A percentile compares a stretch with the other conserved stretches of the same genome.
These are phyloP conservation scores for Planoprotostelium fungivorum DNA, from an alignment of 78 protist species.

Conservation along the genomic window DNA sequence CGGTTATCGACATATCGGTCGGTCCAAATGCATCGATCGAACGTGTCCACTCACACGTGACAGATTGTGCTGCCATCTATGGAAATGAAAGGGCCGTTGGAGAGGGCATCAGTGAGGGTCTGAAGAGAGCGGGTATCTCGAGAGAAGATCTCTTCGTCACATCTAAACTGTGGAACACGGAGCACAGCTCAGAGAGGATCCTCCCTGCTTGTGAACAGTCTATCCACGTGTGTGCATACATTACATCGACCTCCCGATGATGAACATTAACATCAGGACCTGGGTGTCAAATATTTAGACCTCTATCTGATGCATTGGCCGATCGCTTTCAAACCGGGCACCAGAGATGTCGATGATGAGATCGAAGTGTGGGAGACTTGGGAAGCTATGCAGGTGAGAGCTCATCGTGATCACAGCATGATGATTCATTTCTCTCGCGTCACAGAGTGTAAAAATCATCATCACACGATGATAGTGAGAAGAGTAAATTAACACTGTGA, in stretches of 20 bases:
- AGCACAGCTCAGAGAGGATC: slow-evolving; percentile 7
- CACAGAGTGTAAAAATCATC: no score
- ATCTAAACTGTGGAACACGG: slow-evolving; percentile 30
- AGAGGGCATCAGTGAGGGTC: slow-evolving; percentile 26
- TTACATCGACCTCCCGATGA: slow-evolving; percentile 5
- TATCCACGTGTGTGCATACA: not conserved
- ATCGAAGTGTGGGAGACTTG: slow-evolving; percentile 18
- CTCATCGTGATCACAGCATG: no score
- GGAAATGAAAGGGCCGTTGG: slow-evolving; percentile 52
- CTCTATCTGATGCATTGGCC: slow-evolving; percentile 72
- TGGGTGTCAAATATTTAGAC: slow-evolving; percentile 46
- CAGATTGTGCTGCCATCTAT: slow-evolving; percentile 73
- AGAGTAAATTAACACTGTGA: not conserved
- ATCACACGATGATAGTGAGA: no score
- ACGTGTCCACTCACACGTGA: no score
- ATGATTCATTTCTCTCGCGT: no score
- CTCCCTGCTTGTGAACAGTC: not conserved
- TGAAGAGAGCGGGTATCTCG: slow-evolving; percentile 10
- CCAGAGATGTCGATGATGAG: not conserved
- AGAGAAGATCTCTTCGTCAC: slow-evolving; percentile 61
- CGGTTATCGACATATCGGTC: slow-evolving; percentile 69
- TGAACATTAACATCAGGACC: not conserved
- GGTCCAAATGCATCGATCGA: no score
- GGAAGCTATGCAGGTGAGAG: slow-evolving; percentile 18
- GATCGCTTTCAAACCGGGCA: slow-evolving; percentile 7